Percentiles rank a stretch among this genome's conserved stretches.
phyloP scores from a whole-genome alignment of 164 flowering plant species.

The Cinnamomum micranthum region DNA sequence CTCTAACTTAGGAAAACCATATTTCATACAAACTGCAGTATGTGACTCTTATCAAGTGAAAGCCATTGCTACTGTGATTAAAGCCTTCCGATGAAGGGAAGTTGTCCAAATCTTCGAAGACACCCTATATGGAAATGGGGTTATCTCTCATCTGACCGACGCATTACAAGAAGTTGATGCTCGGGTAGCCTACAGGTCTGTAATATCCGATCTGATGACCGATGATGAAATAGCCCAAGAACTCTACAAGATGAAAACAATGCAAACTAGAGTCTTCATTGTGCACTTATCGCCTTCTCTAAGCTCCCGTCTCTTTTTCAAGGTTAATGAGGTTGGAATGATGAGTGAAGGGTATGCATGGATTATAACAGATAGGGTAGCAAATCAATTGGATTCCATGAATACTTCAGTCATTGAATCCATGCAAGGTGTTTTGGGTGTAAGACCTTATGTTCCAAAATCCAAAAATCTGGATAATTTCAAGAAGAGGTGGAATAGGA shows the following conservation, averaged over 20 bases:
- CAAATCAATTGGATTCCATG: conserved; percentile 4
- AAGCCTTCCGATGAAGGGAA: too few species aligned
- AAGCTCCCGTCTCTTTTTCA: conserved; percentile 4
- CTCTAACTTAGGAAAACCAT: too few species aligned
- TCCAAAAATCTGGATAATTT: conserved; percentile 13
- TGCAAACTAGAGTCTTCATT: conserved; percentile 21
- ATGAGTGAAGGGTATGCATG: conserved; percentile 21
- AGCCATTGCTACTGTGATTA: too few species aligned
- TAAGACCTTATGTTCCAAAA: conserved; percentile 13
- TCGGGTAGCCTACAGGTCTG: background rate
- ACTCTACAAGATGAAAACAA: conserved; percentile 13
- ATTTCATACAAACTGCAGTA: too few species aligned
- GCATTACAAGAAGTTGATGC: conserved; percentile 8
- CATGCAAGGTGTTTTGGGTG: conserved; percentile 27
- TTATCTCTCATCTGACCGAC: too few species aligned
- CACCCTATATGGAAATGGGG: too few species aligned
- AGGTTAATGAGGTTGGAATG: conserved; percentile 14
- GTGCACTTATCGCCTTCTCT: conserved; percentile 17
- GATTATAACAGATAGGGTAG: conserved; percentile 17
- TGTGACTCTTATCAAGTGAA: too few species aligned
- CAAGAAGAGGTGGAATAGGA: conserved; percentile 9
- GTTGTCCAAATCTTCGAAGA: too few species aligned
- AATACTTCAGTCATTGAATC: conserved; percentile 8
- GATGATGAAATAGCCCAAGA: conserved; percentile 11
- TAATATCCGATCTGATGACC: background rate